Evolutionary conservation across 129 eudicot species (phyloP).

Genomic region (Solidago caesia): DNA sequence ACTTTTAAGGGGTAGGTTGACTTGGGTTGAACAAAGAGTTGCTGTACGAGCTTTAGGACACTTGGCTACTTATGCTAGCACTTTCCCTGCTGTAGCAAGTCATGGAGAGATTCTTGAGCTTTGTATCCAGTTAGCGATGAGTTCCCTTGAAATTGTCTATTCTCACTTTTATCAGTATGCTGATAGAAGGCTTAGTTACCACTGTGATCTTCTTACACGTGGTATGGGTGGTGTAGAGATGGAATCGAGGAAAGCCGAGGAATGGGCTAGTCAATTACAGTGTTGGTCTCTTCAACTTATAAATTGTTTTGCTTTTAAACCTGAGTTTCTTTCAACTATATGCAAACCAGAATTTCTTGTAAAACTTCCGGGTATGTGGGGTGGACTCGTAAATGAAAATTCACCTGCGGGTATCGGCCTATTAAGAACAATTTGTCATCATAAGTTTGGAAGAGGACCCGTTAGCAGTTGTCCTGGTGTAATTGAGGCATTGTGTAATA

Average conservation of each 20-base stretch:
- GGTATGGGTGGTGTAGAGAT: constrained; percentile 99
- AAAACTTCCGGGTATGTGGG: constrained; percentile 99
- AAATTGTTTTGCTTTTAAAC: constrained; percentile 91
- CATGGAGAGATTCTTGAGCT: constrained; percentile 95
- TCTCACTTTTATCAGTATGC: constrained; percentile 86
- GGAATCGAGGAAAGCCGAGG: constrained; percentile 99
- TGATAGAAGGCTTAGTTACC: constrained; percentile 85
- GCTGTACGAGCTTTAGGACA: constrained; percentile 98
- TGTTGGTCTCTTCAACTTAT: constrained; percentile 99
- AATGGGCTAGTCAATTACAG: constrained; percentile 99
- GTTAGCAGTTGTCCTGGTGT: constrained; percentile 86
- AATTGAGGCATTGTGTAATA: constrained; percentile 83
- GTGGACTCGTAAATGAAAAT: constrained; percentile 96
- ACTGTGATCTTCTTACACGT: constrained; percentile 94
- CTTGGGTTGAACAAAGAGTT: constrained; percentile 98
- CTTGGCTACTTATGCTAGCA: constrained; percentile 86
- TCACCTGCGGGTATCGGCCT: constrained; percentile 98
- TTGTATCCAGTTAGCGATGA: constrained; percentile 86
- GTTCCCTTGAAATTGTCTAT: constrained; percentile 93
- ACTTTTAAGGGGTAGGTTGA: constrained; percentile 87
- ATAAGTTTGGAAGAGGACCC: constrained; percentile 88
- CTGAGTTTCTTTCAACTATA: constrained; percentile 80
- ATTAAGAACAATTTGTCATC: constrained; percentile 91
- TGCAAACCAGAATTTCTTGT: constrained; percentile 82
- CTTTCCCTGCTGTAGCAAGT: constrained; percentile 76